Evolutionary conservation across 2,329 filamentous ascomycete species (phyloP), one percentile per base, ranked within the genome.

Genomic region (Canariomyces notabilis): DNA sequence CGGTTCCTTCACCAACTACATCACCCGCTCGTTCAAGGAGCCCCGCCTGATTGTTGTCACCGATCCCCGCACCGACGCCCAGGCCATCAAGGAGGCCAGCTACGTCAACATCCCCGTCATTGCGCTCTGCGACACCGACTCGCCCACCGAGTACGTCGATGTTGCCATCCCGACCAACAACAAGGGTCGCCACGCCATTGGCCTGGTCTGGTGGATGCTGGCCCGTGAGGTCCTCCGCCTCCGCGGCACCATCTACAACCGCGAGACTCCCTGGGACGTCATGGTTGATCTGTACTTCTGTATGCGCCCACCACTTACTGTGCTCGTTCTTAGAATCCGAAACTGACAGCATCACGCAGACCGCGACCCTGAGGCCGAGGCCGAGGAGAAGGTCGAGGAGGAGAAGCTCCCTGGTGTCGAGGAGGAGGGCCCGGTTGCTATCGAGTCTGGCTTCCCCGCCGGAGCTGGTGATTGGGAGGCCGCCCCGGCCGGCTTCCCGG

Each of bases 1-100:
- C 72, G 93, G 93, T 87, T 95, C 91, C 76, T 98, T 98, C 86
- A 98, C 93, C 82, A 98, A 98, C 85, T 98, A 98, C 87, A 98
- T 98, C 86, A 98, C 94, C 75, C 91, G 93, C 69, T 97, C 93
- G 59, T 98, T 98, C 89, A 96, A 96, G 85, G 93, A 98, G 82
- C 93, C 93, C 70, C 94, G 94, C 74, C 82, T 98, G 69, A 97
- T 98, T 76, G 84, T 98, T 72, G 93, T 98, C 68, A 98, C 93
- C 77, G 93, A 98, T 75, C 93, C 93, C 66, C 91, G 94, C 76
- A 98, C 94, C 79, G 93, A 98, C 68, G 89, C 93, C 71, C 93
- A 98, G 84, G 93, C 93, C 69, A 98, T 98, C 85, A 97, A 96
- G 86, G 93, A 98, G 82, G 93, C 94, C 71, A 93, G 86, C 70